Conservation (phyloP, 1,139 yeast genomes). For the Eremothecium coryli region DNA sequence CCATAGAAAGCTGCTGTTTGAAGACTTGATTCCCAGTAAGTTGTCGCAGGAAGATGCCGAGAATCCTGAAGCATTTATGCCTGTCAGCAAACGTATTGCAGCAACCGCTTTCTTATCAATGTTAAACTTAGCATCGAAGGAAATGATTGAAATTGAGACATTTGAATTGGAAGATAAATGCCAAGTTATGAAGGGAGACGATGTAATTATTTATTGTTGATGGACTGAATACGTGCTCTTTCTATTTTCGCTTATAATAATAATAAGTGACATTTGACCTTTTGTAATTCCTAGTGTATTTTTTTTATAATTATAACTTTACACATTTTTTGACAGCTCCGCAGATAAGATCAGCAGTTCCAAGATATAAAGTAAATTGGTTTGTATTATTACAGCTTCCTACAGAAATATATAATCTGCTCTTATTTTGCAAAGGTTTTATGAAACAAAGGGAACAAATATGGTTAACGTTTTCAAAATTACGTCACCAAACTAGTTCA, state of each 20-base stretch:
- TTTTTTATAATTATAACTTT: too few species aligned
- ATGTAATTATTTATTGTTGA: conserved; percentile 13
- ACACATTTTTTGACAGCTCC: too few species aligned
- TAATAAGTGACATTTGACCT: neutral
- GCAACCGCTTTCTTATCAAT: conserved; percentile 28
- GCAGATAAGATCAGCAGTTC: too few species aligned
- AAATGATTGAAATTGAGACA: conserved; percentile 12
- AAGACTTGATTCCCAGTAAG: conserved; percentile 24
- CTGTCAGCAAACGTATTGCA: conserved; percentile 21
- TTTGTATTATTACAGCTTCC: too few species aligned
- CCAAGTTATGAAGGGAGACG: conserved; percentile 14
- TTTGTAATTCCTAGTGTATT: neutral
- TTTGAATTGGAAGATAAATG: conserved; percentile 12
- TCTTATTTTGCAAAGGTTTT: too few species aligned
- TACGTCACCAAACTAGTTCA: too few species aligned
- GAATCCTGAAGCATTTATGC: conserved; percentile 1
- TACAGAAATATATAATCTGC: too few species aligned
- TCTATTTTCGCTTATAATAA: neutral
- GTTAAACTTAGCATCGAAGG: conserved; percentile 24
- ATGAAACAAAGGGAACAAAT: too few species aligned
- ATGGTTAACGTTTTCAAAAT: too few species aligned
- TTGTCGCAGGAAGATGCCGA: conserved; percentile 10
- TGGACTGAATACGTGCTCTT: neutral
- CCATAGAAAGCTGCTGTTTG: conserved; percentile 19
- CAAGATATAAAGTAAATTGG: too few species aligned